Base-by-base conservation (phyloP, 2,329 filamentous ascomycete genomes). In the Gaeumannomyces sp. region DNA sequence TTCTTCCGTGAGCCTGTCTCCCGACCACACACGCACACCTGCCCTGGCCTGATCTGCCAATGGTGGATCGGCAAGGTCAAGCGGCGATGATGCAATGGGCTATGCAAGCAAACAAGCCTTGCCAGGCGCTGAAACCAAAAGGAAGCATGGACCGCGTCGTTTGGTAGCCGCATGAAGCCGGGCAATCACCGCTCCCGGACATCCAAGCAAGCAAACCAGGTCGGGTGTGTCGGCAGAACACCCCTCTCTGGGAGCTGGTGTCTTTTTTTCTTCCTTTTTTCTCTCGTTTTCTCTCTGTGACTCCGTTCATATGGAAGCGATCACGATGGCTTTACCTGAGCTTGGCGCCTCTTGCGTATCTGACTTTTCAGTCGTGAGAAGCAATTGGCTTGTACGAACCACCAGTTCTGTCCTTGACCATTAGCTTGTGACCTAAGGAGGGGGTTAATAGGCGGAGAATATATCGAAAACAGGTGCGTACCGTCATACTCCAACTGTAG, bases 401-500 rank as follows among this genome's bases (percentile, higher is more conserved):
- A 90, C 76, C 64, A 93, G 76, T 77, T 92, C 90, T 91, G 70
- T n/a, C 45, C n/a, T 62, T 61, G 19, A 29, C 6, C 5, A 53
- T 50, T 10, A 60, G 53, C 31, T 10, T 28, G n/a, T n/a, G 35
- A 22, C 31, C 56, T 7, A 16, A 19, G 22, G 33, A 14, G 22
- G 13, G 53, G 59, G 31, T 25, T 5, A 7, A 16, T 14, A 25
- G 38, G 28, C n/a, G 22, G 11, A 14, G 59, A 4, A 35, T 35
- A 35, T 3, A 13, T 2, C 14, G 14, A 19, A 45, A 45, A 45
- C 14, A 38, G 14, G 16, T 19, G 72, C 81, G 33, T 66, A 78
- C 92, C 90, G 88, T 83, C 81, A 71, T 91, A 90, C 65, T 90
- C 84, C 33, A 95, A 78, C 83, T 83, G 72, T 92, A 95, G 64